A percentile compares a stretch with the other conserved stretches of the same genome.
Conservation (phyloP, 495 filamentous ascomycete species). For the Halenospora varia region DNA sequence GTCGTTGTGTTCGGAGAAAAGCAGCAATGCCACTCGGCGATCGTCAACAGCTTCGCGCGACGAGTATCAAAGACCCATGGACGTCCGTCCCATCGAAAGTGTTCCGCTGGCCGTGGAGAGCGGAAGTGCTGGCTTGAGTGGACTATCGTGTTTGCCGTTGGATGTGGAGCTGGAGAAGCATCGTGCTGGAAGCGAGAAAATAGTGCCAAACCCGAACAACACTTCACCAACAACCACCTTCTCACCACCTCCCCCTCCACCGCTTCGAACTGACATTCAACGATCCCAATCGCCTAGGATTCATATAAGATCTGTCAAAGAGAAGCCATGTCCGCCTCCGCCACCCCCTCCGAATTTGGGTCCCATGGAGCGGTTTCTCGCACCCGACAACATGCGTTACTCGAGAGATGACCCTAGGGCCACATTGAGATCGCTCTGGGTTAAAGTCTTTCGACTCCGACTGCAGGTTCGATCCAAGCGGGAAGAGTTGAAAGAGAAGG, state of each 20-base stretch:
- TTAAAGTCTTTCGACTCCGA: conserved; percentile 1
- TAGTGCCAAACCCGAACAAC: not conserved
- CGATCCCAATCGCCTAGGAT: conserved; percentile 2
- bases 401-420: conserved; percentile 1
- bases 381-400: not conserved
- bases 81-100: not conserved
- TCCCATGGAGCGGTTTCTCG: conserved; percentile 8
- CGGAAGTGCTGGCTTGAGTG: not conserved
- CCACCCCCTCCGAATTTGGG: not conserved
- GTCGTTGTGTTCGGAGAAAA: not conserved
- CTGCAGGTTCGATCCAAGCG: conserved; percentile 1
- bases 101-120: not conserved
- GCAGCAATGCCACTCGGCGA: not conserved
- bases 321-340: not conserved
- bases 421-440: conserved; percentile 1
- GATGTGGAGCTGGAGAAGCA: no score
- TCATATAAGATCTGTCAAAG: conserved; percentile 1
- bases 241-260: not conserved
- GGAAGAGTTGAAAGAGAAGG: conserved; percentile 3
- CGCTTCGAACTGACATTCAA: not conserved
- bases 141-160: no score
- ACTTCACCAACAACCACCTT: no score
- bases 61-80: not conserved
- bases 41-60: not conserved
- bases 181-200: not conserved